Conservation (phyloP, 1,284 basidiomycete species). For the Naganishia albida region DNA sequence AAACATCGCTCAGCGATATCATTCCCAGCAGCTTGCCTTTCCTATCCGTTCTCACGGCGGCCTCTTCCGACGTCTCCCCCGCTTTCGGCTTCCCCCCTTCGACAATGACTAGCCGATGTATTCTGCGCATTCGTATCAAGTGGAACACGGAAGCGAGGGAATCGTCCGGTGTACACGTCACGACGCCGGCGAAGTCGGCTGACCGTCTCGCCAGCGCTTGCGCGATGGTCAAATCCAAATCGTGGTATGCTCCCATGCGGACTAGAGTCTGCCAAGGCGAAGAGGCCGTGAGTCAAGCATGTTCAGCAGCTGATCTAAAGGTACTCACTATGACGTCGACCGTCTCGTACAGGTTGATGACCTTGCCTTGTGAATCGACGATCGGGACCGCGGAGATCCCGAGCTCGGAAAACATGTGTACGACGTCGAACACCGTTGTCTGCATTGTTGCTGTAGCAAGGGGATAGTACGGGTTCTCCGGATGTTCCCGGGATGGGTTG, state of each 20-base stretch:
- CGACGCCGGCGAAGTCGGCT: constrained; percentile 92
- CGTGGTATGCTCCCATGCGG: constrained; percentile 89
- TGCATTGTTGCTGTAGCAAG: constrained; percentile 88
- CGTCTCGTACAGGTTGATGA: constrained; percentile 96
- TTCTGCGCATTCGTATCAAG: constrained; percentile 86
- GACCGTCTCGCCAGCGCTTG: constrained; percentile 89
- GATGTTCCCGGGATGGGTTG: constrained; percentile 39
- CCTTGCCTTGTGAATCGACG: constrained; percentile 86
- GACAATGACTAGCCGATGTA: constrained; percentile 90
- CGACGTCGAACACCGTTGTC: constrained; percentile 95
- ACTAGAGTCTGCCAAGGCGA: constrained; percentile 73
- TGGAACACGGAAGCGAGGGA: constrained; percentile 90
- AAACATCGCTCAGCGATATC: constrained; percentile 86
- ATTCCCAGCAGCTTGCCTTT: constrained; percentile 84
- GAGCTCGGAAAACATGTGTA: constrained; percentile 96
- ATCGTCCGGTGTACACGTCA: constrained; percentile 90
- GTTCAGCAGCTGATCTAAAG: neutral
- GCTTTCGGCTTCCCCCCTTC: constrained; percentile 72
- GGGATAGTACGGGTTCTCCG: constrained; percentile 74
- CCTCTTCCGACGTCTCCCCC: constrained; percentile 44
- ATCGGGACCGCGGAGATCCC: constrained; percentile 98
- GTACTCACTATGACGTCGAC: constrained; percentile 93
- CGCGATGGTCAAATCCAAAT: constrained; percentile 90
- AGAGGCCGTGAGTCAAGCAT: constrained; percentile 24
- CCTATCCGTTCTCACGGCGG: constrained; percentile 57